Percentiles rank a stretch among this genome's conserved stretches.
Evolutionary conservation across 2,329 filamentous ascomycete species (phyloP).

Genomic region (Magnaporthiopsis rhizophila): DNA sequence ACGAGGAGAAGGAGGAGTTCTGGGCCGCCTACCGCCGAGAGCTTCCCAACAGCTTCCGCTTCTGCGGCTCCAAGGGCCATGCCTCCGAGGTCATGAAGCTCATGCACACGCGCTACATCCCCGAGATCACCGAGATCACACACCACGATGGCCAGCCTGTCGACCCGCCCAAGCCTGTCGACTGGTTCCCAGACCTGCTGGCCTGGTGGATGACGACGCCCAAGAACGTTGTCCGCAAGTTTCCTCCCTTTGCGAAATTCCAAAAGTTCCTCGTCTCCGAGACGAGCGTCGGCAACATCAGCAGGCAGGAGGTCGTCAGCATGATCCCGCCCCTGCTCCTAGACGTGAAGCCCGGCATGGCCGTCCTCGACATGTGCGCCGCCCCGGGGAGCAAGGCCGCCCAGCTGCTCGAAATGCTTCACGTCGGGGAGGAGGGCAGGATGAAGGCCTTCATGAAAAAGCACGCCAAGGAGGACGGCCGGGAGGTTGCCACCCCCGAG

Average conservation of each 20-base stretch:
- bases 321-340: conserved; percentile 97
- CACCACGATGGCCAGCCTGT: conserved; percentile 75
- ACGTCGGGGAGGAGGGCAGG: conserved; percentile 82
- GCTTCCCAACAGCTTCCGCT: conserved; percentile 94
- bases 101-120: conserved; percentile 81
- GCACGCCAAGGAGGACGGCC: conserved; percentile 54
- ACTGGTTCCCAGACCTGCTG: conserved; percentile 91
- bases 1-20: conserved; percentile 67
- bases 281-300: conserved; percentile 95
- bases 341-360: conserved; percentile 85
- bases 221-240: conserved; percentile 90
- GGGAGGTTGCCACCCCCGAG: conserved; percentile 40
- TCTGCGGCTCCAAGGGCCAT: conserved; percentile 92
- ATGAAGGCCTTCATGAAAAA: conserved; percentile 61
- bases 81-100: conserved; percentile 87
- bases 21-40: conserved; percentile 79
- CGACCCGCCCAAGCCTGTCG: conserved; percentile 70
- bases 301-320: conserved; percentile 92
- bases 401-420: conserved; percentile 90
- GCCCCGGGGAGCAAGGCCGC: conserved; percentile 96
- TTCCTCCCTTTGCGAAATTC: conserved; percentile 88
- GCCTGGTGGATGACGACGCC: conserved; percentile 98
- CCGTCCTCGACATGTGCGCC: conserved; percentile 90
- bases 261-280: conserved; percentile 98
- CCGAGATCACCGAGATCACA: conserved; percentile 77